phyloP scores from a whole-genome alignment of 345 rosid species.

The Excoecaria cochinchinensis region DNA sequence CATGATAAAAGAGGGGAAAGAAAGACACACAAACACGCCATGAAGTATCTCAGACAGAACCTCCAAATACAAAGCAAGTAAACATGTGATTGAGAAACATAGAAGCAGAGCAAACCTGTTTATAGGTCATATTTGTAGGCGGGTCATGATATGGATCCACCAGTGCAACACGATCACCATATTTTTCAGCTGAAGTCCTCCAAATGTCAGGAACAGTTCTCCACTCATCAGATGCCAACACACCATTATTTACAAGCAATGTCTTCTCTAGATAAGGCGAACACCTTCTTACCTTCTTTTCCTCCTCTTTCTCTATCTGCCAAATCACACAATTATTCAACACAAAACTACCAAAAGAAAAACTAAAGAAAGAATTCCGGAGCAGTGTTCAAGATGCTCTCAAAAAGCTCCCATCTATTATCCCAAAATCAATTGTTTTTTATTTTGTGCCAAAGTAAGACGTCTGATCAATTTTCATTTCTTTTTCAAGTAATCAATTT shows the following conservation, averaged over 20 bases:
- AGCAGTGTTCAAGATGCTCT: too few relatives aligned
- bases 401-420: too few relatives aligned
- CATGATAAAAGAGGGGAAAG: too few relatives aligned
- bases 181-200: slow-evolving; percentile 80
- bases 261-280: slow-evolving; percentile 61
- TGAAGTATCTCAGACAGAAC: too few relatives aligned
- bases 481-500: too few relatives aligned
- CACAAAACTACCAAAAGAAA: neutral
- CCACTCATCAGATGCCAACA: slow-evolving; percentile 57
- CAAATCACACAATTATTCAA: neutral
- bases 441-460: too few relatives aligned
- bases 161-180: slow-evolving; percentile 69
- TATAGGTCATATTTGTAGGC: slow-evolving; percentile 71
- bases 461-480: too few relatives aligned
- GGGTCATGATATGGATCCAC: slow-evolving; percentile 88
- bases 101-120: slow-evolving; percentile 43
- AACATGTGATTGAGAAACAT: neutral
- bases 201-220: slow-evolving; percentile 88
- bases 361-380: neutral
- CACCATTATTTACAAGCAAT: slow-evolving; percentile 30
- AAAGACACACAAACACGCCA: too few relatives aligned
- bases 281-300: slow-evolving; percentile 48
- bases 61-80: neutral
- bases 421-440: too few relatives aligned
- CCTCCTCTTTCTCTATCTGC: slow-evolving; percentile 51